Base-by-base conservation (phyloP, 495 filamentous ascomycete species). In the Penicillium pancosmium region DNA sequence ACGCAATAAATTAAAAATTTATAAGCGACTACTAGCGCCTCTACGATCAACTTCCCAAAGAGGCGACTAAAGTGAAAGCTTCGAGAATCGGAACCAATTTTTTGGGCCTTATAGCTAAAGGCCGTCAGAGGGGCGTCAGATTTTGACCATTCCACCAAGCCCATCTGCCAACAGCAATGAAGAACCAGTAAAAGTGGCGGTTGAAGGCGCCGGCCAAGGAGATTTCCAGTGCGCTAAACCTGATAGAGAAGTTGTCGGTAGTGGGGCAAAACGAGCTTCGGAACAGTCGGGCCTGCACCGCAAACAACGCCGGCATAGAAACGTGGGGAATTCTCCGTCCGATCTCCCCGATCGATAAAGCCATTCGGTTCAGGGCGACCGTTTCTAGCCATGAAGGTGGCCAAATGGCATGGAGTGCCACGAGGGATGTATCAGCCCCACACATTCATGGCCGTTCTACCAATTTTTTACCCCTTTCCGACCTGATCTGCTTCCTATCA, bases 211-310 rank as follows among this genome's bases (percentile, higher is more conserved):
- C 52, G 44, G 34, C 44, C 33, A 52, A 43, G 31, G 57, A 61
- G 53, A 21, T 31, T 61, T 65, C 56, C 46, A 48, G 21, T 23
- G 3, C 18, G 41, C 49, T 5, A 61, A 66, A 52, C 68, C 62
- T 8, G 13, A 60, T 65, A 49, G 9, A 60, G 65, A 63, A 63
- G 68, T 61, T 63, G 61, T 38, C 12, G 31, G 60, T 38, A 66
- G 67, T 68, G 66, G 68, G 55, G 52, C 61, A 12, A 34, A 21
- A 1, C 5, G 43, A 44, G 16, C 16, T 3, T 44, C 41, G 41
- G 41, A 44, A 44, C 41, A 44, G 1, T 44, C 41, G 41, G 41
- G 7, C n/a, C 8, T 19, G 41, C 41, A 8, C 41, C 41, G 41
- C 41, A 44, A 44, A 44, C 41, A 44, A 44, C 16, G 41, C 41